Base-by-base conservation (phyloP, 192 early-diverging fungal genomes). In the Mortierella alpina region DNA sequence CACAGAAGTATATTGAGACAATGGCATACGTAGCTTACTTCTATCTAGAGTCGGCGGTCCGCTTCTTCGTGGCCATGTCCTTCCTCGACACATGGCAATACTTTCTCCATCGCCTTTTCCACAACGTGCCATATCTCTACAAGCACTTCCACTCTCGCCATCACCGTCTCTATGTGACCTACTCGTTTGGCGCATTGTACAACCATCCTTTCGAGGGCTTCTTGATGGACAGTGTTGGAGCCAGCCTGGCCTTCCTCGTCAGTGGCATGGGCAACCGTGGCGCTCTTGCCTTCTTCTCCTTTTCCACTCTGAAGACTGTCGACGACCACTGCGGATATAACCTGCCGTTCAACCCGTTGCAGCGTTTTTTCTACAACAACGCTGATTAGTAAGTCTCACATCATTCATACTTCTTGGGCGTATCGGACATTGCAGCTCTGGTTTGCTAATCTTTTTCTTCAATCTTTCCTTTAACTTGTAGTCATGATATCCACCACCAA, bases 291-390 rank as follows among this genome's bases (percentile, higher is more conserved):
- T 95, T 95, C 72, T 95, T 91, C 85, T 83, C 84, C 45, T 87
- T 95, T 68, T 88, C 92, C 7, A 94, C 93, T 18, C 58, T 95
- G 14, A 95, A 95, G 75, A 95, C 93, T 48, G 93, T 95, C 4
- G 92, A 95, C 63, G 93, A 95, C 71, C 93, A 95, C 83, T 92
- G 92, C 71, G 93, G 93, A 23, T 95, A 94, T 79, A 84, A 86
- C 22, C 77, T 92, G 62, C 93, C 93, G 44, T 95, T 89, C 85
- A 87, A 92, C 66, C 93, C 93, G 31, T 70, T 93, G 9, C 87
- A 91, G 68, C 72, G 84, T 18, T 67, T 95, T 14, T 93, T 92
- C 79, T 66, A 78, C n/a, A 95, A 95, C 72, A 93, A 93, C 70
- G 90, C 90, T 1, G 81, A 64, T 46, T 94, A 93, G 85, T 93